Base-by-base conservation (phyloP, 441 rosid genomes). In the Adansonia grandidieri region DNA sequence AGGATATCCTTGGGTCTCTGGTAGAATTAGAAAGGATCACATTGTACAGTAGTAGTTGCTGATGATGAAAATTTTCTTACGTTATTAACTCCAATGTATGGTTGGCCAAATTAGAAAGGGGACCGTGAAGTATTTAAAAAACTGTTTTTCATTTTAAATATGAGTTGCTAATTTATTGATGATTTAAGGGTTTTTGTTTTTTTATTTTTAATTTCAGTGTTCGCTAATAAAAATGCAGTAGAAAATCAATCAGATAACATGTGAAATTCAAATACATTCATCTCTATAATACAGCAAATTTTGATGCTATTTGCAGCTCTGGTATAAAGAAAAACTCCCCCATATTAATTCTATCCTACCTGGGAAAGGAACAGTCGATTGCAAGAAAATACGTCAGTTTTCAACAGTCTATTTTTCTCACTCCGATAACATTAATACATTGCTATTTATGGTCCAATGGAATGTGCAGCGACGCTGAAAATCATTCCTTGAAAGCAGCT, bases 401-500 rank as follows among this genome's bases (percentile, higher is more conserved):
- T 19, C 50, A 61, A 58, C 56, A 44, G 40, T 74, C 78, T 20
- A 47, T 14, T 74, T 22, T 28, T 6, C 15, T 66, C 64, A 42
- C 51, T 51, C 20, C 1, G 22, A 14, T 4, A 8, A 71, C 47
- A 71, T 15, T 54, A 10, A 72, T 54, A 37, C 71, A 66, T 40
- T 50, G 20, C 6, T 44, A 40, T 66, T 40, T 60, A 42, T 58
- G 54, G 48, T 44, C 75, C 75, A 40, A 72, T 54, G 74, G 83
- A 79, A 74, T 67, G 68, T 67, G 77, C 79, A 74, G 76, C 77
- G 45, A 45, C 22, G 80, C 82, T 54, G 74, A 80, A 81, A 83
- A 77, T 57, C 80, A 62, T 80, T 79, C 79, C 74, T 66, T 64
- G 10, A 24, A 15, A 56, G 44, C 56, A 54, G 58, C 53, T 76